These are phyloP conservation scores for Colletotrichum aenigma DNA, from an alignment of 2,329 filamentous ascomycete species.

Conservation along the genomic window DNA sequence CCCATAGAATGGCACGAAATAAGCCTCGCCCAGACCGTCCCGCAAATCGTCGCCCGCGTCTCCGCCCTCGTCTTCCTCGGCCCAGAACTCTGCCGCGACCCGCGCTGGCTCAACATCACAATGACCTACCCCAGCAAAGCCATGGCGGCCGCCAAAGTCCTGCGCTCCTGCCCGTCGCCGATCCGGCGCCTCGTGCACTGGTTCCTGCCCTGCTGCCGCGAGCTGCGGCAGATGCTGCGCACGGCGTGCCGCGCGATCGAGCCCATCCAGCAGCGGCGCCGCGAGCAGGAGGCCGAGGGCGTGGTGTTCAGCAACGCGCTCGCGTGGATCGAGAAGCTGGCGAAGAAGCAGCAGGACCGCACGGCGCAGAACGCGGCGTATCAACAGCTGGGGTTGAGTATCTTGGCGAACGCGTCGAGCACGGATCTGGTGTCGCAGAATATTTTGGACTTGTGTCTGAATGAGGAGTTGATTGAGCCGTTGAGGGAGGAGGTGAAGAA, in stretches of 20 bases:
- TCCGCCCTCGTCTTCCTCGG: slow-evolving; percentile 56
- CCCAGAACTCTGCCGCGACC: slow-evolving; percentile 45
- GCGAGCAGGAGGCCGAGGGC: slow-evolving; percentile 27
- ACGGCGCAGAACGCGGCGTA: slow-evolving; percentile 67
- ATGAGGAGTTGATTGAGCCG: slow-evolving; percentile 41
- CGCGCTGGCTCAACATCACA: slow-evolving; percentile 49
- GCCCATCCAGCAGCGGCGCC: slow-evolving; percentile 32
- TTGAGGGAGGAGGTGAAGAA: slow-evolving; percentile 45
- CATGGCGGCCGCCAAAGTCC: slow-evolving; percentile 36
- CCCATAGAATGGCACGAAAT: slow-evolving; percentile 25
- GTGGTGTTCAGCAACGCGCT: slow-evolving; percentile 38
- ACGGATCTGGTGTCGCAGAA: slow-evolving; percentile 39
- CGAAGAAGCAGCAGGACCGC: slow-evolving; percentile 36
- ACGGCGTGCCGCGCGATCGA: slow-evolving; percentile 39
- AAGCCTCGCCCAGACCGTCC: not conserved
- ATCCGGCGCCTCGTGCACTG: slow-evolving; percentile 47
- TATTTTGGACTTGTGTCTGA: slow-evolving; percentile 40
- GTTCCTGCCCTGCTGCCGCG: slow-evolving; percentile 43
- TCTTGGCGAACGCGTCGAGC: slow-evolving; percentile 52
- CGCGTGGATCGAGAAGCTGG: slow-evolving; percentile 43
- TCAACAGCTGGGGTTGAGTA: slow-evolving; percentile 80
- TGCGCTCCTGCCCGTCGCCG: slow-evolving; percentile 44
- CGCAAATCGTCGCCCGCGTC: slow-evolving; percentile 46
- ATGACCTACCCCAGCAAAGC: slow-evolving; percentile 45
- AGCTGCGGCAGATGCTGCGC: slow-evolving; percentile 38